Evolutionary conservation across 2,329 filamentous ascomycete species (phyloP).

Genomic region (Calonectria hongkongensis): DNA sequence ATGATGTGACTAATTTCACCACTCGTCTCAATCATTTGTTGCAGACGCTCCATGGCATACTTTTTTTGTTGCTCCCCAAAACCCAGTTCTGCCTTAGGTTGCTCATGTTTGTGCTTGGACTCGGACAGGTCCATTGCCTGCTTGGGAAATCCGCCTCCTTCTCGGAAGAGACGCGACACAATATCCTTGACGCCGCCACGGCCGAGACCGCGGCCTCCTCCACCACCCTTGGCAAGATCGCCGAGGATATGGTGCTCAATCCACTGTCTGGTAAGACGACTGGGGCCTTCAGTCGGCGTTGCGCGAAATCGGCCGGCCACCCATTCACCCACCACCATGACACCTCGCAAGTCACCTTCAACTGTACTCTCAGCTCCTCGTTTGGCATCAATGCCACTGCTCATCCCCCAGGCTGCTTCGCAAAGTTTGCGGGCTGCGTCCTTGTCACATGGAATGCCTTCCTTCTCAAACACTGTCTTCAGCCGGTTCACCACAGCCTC

Average conservation of each 20-base stretch:
- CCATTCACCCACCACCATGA: conserved; percentile 93
- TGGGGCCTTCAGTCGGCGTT: conserved; percentile 61
- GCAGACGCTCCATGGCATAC: conserved; percentile 81
- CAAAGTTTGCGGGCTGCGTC: conserved; percentile 91
- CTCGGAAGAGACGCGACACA: conserved; percentile 85
- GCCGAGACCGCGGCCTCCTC: conserved; percentile 82
- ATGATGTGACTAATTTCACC: conserved; percentile 87
- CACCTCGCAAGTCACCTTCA: conserved; percentile 84
- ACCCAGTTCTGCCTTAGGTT: conserved; percentile 77
- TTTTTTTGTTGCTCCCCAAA: conserved; percentile 85
- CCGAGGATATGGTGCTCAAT: conserved; percentile 82
- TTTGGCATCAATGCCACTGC: conserved; percentile 80
- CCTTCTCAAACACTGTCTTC: conserved; percentile 89
- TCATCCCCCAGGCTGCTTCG: conserved; percentile 88
- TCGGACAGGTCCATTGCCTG: conserved; percentile 64
- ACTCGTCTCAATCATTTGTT: conserved; percentile 86
- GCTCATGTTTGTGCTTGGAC: conserved; percentile 70
- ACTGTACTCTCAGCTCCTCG: conserved; percentile 81
- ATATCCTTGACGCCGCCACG: conserved; percentile 84
- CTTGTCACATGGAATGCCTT: conserved; percentile 90
- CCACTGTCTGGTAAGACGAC: conserved; percentile 82
- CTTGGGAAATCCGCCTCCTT: conserved; percentile 85
- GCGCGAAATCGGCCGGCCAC: conserved; percentile 82
- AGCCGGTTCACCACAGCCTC: conserved; percentile 90
- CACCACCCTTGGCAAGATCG: conserved; percentile 81